phyloP scores from a whole-genome alignment of 148 eudicot genomes.

The Camellia granthamiana region DNA sequence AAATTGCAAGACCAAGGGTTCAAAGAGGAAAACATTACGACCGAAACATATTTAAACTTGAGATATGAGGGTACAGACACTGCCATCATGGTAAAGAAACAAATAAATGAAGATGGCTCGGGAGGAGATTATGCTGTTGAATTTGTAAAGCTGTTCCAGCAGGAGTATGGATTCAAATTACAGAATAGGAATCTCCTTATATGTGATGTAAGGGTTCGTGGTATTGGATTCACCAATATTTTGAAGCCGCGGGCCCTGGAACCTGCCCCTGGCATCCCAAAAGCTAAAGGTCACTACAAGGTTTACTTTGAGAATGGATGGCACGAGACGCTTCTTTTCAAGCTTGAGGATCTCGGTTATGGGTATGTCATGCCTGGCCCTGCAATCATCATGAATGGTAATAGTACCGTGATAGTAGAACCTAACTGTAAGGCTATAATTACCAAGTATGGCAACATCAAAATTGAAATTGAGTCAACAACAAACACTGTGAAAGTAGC shows the following conservation, averaged over 20 bases:
- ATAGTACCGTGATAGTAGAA: constrained; percentile 90
- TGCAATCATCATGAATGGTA: constrained; percentile 95
- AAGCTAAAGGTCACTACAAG: constrained; percentile 48
- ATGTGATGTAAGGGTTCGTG: constrained; percentile 95
- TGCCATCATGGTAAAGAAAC: constrained; percentile 86
- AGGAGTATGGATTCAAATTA: constrained; percentile 89
- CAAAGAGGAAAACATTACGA: constrained; percentile 53
- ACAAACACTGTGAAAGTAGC: constrained; percentile 39
- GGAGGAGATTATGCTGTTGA: constrained; percentile 70
- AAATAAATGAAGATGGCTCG: constrained; percentile 38
- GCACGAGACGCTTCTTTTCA: constrained; percentile 77
- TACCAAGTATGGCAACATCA: constrained; percentile 89
- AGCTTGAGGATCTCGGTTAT: constrained; percentile 68
- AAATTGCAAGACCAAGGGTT: constrained; percentile 84
- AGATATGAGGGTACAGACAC: constrained; percentile 97
- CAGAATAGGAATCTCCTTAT: constrained; percentile 72
- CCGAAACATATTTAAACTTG: constrained; percentile 76
- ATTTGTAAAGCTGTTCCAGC: constrained; percentile 77
- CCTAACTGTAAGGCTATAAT: constrained; percentile 73
- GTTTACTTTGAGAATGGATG: constrained; percentile 73
- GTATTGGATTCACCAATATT: constrained; percentile 88
- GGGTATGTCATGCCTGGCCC: constrained; percentile 81
- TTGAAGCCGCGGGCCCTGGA: constrained; percentile 66
- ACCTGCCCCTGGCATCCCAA: constrained; percentile 46
- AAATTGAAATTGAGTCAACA: constrained; percentile 63